Evolutionary conservation across 176 grass and related monocot genomes (phyloP).

Genomic region (Lolium rigidum): DNA sequence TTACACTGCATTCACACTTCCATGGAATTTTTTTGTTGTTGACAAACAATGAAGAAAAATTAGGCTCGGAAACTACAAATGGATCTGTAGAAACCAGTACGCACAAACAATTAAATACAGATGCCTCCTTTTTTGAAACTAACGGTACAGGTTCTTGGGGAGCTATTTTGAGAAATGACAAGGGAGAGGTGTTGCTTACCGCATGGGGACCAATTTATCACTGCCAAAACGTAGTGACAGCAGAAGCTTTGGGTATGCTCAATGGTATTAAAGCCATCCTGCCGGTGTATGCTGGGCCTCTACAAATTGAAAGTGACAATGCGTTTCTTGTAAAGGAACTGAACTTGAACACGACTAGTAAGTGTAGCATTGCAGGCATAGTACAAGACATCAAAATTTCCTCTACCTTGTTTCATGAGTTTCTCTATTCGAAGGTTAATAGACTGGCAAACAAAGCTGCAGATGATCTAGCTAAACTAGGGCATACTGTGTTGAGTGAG

Average conservation of each 20-base stretch:
- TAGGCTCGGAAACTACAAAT: no score
- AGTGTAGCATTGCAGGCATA: not conserved
- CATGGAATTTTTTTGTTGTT: no score
- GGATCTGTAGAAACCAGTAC: no score
- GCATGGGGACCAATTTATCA: not conserved
- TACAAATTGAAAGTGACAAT: not conserved
- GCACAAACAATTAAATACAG: no score
- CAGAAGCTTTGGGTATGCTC: not conserved
- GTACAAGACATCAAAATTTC: not conserved
- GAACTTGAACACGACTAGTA: not conserved
- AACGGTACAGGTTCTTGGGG: no score
- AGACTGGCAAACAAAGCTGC: not conserved
- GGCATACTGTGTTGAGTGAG: no score
- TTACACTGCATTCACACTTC: no score
- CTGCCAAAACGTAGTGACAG: not conserved
- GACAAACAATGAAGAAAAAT: no score
- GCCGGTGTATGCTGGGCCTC: not conserved
- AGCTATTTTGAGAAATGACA: not conserved
- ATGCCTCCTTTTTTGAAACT: no score
- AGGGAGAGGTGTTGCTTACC: not conserved
- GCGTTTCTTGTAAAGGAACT: not conserved
- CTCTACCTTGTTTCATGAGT: not conserved
- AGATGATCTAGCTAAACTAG: no score
- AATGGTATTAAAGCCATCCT: not conserved
- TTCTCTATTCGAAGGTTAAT: not conserved